Base-by-base conservation (phyloP, 129 eudicot species). In the Lactuca sativa region DNA sequence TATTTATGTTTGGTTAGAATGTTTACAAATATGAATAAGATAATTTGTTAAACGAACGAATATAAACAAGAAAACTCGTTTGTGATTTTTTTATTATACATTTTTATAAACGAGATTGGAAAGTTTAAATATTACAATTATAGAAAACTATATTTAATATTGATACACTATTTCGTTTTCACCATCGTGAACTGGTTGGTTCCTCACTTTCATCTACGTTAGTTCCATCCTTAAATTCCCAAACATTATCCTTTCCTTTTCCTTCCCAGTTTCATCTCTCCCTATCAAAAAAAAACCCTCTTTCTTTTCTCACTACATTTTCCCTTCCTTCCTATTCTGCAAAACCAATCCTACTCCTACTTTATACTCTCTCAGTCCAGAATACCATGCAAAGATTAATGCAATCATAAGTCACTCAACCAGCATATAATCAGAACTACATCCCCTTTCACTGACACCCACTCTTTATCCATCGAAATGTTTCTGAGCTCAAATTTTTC, bases 381-480 rank as follows among this genome's bases (percentile, higher is more conserved):
- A 12, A 72, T 4, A 70, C 36, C 78, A 86, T 65, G 73, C 77
- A 71, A 71, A 72, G 67, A 77, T 83, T 78, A 86, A 10, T 47
- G 52, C 52, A 47, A 86, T 90, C 90, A 84, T 86, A 79, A 78
- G 77, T 15, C 81, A 90, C 90, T 86, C 52, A 47, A 47, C 15
- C 93, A 89, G 81, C 81, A 82, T 64, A 74, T 88, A 80, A 82
- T 75, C 83, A 80, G 82, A 18, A 64, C 56, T 30, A 69, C 18
- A 49, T 6, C 6, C 4, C 18, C 66, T 47, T 55, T 14, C 43
- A 41, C 52, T 60, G 37, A 62, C 62, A 59, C 51, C 58, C 61
- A 57, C 14, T 64, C 72, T 17, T 41, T 67, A 62, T 52, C 52
- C 49, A 74, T 21, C 15, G 30, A n/a, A 41, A 52, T 51, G 47